A percentile compares a stretch with the other conserved stretches of the same genome.
phyloP scores from a whole-genome alignment of 257 asterid species.

The Ballota nigra region DNA sequence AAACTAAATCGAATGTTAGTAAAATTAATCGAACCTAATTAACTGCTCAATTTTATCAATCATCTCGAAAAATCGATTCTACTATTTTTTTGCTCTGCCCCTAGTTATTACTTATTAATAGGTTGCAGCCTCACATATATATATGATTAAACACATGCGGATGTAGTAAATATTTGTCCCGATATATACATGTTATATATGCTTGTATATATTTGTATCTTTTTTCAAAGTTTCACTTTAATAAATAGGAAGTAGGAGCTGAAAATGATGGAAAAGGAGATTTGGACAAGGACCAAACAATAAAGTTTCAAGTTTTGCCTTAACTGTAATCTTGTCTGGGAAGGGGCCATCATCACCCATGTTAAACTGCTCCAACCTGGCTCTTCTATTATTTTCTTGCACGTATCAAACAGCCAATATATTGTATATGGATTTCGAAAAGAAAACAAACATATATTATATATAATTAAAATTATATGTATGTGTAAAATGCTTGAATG shows the following conservation, averaged over 20 bases:
- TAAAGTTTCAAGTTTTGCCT: constrained; percentile 6
- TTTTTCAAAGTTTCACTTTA: background rate
- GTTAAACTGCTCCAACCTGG: background rate
- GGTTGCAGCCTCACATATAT: no score
- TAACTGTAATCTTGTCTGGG: constrained; percentile 10
- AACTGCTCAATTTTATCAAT: no score
- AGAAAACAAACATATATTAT: background rate
- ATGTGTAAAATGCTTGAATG: no score
- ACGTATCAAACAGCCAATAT: background rate
- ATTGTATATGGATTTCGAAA: background rate
- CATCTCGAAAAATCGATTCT: no score
- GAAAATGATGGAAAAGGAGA: background rate
- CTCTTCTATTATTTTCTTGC: background rate
- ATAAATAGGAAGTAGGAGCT: background rate
- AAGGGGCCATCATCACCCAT: background rate
- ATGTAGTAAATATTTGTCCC: background rate
- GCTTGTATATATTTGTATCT: background rate
- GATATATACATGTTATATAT: background rate
- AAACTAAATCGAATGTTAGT: no score
- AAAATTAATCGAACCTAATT: no score
- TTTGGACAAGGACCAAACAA: constrained; percentile 6
- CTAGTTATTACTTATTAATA: no score
- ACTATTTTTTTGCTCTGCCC: no score
- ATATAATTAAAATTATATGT: no score
- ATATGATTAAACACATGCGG: background rate